A percentile compares a stretch with the other conserved stretches of the same genome.
These are phyloP conservation scores for Colletotrichum plurivorum DNA, from an alignment of 2,329 filamentous ascomycete species.

Conservation along the genomic window DNA sequence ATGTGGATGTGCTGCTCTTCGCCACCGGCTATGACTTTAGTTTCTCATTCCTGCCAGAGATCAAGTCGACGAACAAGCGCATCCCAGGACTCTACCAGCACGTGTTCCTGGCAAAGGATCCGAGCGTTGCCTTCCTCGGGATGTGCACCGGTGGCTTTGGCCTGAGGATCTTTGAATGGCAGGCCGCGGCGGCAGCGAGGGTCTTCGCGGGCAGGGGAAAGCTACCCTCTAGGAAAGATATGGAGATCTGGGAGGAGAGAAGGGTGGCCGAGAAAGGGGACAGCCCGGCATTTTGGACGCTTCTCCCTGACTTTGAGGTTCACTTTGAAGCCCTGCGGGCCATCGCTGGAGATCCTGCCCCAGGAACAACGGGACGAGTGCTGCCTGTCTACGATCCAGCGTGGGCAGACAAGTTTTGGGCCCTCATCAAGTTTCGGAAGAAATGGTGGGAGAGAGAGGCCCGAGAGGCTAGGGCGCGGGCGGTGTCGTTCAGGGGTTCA, in stretches of 20 bases:
- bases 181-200: conserved; percentile 53
- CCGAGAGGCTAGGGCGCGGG: too few species aligned
- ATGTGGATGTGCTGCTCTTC: conserved; percentile 27
- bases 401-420: too few species aligned
- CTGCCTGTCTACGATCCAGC: conserved; percentile 46
- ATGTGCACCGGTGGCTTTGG: conserved; percentile 53
- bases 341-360: conserved; percentile 57
- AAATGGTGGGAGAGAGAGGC: too few species aligned
- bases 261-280: conserved; percentile 45
- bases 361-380: conserved; percentile 52
- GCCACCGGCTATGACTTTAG: conserved; percentile 24
- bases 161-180: conserved; percentile 55
- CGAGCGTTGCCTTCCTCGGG: conserved; percentile 50
- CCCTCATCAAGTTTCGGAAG: too few species aligned
- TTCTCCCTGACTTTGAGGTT: conserved; percentile 51
- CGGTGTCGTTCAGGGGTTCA: too few species aligned
- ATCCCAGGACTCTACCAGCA: conserved; percentile 53
- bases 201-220: conserved; percentile 50
- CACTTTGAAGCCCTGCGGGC: conserved; percentile 55
- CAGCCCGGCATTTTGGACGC: conserved; percentile 50
- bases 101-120: conserved; percentile 51
- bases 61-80: conserved; percentile 41
- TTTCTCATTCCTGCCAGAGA: conserved; percentile 15
- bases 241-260: conserved; percentile 49
- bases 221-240: conserved; percentile 46